Evolutionary conservation across 2,329 filamentous ascomycete genomes (phyloP).

Genomic region (Atkinsonella hypoxylon): DNA sequence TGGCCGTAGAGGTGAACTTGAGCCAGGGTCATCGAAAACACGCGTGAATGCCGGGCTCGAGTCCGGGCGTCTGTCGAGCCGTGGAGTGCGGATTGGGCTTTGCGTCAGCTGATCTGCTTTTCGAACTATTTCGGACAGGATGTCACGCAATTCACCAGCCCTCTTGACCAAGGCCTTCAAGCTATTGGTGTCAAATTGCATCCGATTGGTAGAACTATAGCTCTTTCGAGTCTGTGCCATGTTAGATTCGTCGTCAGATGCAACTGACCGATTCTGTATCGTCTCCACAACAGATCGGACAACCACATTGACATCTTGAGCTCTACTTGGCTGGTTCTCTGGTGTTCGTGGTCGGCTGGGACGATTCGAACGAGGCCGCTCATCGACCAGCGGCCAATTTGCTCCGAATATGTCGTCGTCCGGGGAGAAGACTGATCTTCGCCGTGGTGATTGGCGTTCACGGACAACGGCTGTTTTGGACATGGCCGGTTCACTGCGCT

Average conservation of each 20-base stretch:
- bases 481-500: conserved; percentile 29
- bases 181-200: conserved; percentile 58
- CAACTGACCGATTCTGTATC: conserved; percentile 42
- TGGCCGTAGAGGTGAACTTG: conserved; percentile 39
- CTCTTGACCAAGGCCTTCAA: conserved; percentile 54
- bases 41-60: conserved; percentile 56
- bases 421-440: conserved; percentile 51
- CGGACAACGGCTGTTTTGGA: conserved; percentile 41
- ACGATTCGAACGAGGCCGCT: conserved; percentile 21
- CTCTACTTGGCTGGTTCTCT: conserved; percentile 21
- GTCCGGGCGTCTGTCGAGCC: conserved; percentile 32
- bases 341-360: conserved; percentile 31
- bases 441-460: conserved; percentile 38
- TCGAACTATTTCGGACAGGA: conserved; percentile 47
- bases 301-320: conserved; percentile 33
- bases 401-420: conserved; percentile 56
- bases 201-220: conserved; percentile 33
- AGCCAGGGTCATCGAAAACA: conserved; percentile 51
- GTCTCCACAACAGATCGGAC: conserved; percentile 52
- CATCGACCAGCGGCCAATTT: conserved; percentile 32
- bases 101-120: conserved; percentile 45
- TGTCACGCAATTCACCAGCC: conserved; percentile 46
- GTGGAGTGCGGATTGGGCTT: conserved; percentile 41
- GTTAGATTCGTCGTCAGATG: conserved; percentile 19
- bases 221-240: conserved; percentile 16